Evolutionary conservation across 257 asterid genomes (phyloP), one percentile per base, ranked within the genome.

Genomic region (Solanum ossicruentum): DNA sequence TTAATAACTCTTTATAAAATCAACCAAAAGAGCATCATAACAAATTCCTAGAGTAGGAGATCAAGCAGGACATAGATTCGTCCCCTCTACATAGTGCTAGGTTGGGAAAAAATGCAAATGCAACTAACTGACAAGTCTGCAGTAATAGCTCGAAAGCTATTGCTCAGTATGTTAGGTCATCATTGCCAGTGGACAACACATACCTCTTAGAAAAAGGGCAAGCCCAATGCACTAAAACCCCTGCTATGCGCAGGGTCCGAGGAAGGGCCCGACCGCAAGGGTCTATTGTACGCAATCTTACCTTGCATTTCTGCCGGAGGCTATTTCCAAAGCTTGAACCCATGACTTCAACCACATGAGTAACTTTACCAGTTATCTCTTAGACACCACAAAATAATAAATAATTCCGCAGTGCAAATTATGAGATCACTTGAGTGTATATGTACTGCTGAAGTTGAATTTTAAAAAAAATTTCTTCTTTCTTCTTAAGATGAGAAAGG

Each of bases 21-120:
- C 82, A 65, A 79, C 73, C 81, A 85, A 79, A 85, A 17, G 70
- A 47, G 55, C 72, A 86, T 69, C 57, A 36, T 66, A 83, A 72
- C 78, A 61, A 13, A 80, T 54, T 83, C 54, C 67, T 80, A 67
- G 71, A 89, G 85, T 69, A 87, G 55, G 82, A 47, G 52, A 85
- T 41, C 45, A 26, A 65, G 36, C 32, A 79, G 55, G 87, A 75
- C 41, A 26, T 26, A 75, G n/a, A 75, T 75, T 67, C 15, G 9
- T 49, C 81, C 57, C 60, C 60, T 49, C 60, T 26, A 47, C 39
- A 56, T 72, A 72, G 57, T 45, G 20, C 80, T 7, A 12, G 18
- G 80, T 12, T 72, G 57, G n/a, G 57, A 18, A 45, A 43, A 36
- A 43, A 72, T 20, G 80, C 45, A 23, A 72, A 45, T 72, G 80